Conservation (phyloP, 2,329 filamentous ascomycete genomes). For the Diplodia scrobiculata region DNA sequence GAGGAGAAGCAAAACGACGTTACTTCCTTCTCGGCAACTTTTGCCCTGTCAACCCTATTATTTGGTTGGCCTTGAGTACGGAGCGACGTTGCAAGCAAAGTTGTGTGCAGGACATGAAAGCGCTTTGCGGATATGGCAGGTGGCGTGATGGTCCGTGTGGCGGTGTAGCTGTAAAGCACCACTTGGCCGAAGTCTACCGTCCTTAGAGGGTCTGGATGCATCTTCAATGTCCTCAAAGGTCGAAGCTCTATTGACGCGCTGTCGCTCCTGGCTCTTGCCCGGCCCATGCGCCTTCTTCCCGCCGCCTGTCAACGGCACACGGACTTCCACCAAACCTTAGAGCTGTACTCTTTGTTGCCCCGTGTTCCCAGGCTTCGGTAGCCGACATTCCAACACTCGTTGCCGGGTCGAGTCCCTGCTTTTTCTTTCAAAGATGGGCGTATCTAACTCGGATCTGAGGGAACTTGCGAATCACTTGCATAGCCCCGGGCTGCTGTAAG, state of each 20-base stretch:
- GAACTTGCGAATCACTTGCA: not conserved
- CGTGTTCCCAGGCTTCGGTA: not conserved
- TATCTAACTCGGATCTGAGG: not conserved
- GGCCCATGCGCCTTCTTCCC: not conserved
- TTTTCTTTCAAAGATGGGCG: not conserved
- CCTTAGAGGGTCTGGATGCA: not conserved
- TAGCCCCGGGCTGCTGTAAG: not conserved
- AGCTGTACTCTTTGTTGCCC: not conserved
- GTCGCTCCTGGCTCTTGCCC: not conserved
- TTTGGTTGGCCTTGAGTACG: not conserved
- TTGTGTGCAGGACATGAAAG: not conserved
- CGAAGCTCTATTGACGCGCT: not conserved
- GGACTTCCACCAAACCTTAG: not conserved
- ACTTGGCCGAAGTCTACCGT: not conserved
- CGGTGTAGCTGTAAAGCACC: slow-evolving; percentile 5
- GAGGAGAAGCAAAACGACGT: not conserved
- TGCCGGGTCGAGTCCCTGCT: not conserved
- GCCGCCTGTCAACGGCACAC: not conserved
- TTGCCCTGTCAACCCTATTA: not conserved
- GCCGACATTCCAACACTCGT: not conserved
- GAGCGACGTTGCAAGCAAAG: not conserved
- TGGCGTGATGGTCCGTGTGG: slow-evolving; percentile 16
- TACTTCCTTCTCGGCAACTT: not conserved
- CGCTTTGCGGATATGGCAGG: not conserved
- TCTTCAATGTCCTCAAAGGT: not conserved